A percentile compares a stretch with the other conserved stretches of the same genome.
Conservation (phyloP, 805 yeast genomes). For the Zygosaccharomyces gambellarensis region DNA sequence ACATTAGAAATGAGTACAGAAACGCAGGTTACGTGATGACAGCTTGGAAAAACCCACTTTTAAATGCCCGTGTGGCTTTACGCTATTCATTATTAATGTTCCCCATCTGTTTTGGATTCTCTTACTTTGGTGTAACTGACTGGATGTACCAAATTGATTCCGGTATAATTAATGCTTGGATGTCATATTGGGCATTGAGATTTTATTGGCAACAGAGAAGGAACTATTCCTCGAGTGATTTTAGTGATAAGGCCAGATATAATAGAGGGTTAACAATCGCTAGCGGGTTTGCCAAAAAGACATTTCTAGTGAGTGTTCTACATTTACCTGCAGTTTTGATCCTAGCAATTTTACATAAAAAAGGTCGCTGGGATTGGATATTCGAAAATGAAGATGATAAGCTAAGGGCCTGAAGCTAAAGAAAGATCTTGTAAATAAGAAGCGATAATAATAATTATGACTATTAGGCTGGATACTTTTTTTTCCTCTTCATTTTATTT, state of each 20-base stretch:
- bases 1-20: slow-evolving; percentile 80
- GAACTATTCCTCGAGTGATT: slow-evolving; percentile 44
- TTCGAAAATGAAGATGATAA: slow-evolving; percentile 31
- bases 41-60: slow-evolving; percentile 83
- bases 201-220: slow-evolving; percentile 81
- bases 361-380: slow-evolving; percentile 88
- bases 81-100: slow-evolving; percentile 90
- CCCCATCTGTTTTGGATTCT: slow-evolving; percentile 81
- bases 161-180: slow-evolving; percentile 78
- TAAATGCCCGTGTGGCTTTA: slow-evolving; percentile 90
- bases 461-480: slow-evolving; percentile 5
- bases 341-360: slow-evolving; percentile 90
- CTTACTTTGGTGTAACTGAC: slow-evolving; percentile 78
- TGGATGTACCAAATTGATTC: slow-evolving; percentile 77
- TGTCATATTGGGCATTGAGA: slow-evolving; percentile 67
- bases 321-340: slow-evolving; percentile 87
- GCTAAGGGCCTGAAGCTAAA: slow-evolving; percentile 3
- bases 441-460: neutral
- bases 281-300: slow-evolving; percentile 67
- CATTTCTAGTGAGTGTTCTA: slow-evolving; percentile 93
- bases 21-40: slow-evolving; percentile 97
- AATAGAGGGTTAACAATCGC: slow-evolving; percentile 58
- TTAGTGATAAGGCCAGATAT: slow-evolving; percentile 34
- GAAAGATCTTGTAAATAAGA: slow-evolving; percentile 10
- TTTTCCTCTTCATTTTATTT: neutral